Evolutionary conservation across 2,329 filamentous ascomycete genomes (phyloP).

Genomic region (Kalmusia sp.): DNA sequence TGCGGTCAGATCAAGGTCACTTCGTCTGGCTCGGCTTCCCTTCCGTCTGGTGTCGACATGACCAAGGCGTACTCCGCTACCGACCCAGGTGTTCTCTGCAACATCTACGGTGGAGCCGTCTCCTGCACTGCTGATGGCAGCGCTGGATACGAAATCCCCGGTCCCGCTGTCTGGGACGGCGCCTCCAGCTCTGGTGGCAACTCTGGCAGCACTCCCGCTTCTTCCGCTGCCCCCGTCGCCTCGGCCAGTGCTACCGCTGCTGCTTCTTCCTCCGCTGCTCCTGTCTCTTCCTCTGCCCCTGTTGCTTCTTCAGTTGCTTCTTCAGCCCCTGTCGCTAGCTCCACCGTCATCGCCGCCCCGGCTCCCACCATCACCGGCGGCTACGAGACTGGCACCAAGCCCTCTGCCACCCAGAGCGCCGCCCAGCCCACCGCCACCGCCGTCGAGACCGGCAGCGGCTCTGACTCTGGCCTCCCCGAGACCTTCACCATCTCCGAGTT

Average conservation of each 20-base stretch:
- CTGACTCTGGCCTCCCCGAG: conserved; percentile 29
- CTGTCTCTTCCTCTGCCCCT: conserved; percentile 10
- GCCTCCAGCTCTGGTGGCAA: conserved; percentile 25
- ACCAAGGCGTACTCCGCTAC: conserved; percentile 50
- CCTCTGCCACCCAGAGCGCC: conserved; percentile 1
- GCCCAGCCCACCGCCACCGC: conserved; percentile 20
- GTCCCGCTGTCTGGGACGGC: conserved; percentile 44
- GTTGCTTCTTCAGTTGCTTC: conserved; percentile 15
- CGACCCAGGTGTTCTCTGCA: conserved; percentile 52
- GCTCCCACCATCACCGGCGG: conserved; percentile 2
- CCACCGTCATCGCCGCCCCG: background rate
- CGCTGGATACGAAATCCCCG: conserved; percentile 50
- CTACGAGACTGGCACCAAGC: conserved; percentile 5
- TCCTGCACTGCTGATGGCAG: conserved; percentile 4
- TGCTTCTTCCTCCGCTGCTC: background rate
- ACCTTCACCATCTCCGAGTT: conserved; percentile 38
- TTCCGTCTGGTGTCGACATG: conserved; percentile 55
- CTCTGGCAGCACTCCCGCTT: conserved; percentile 8
- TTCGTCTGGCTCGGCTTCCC: conserved; percentile 36
- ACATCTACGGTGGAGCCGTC: conserved; percentile 46
- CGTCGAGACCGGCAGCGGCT: conserved; percentile 10
- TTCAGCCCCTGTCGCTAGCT: conserved; percentile 12
- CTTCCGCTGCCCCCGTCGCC: conserved; percentile 15
- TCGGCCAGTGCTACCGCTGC: conserved; percentile 8
- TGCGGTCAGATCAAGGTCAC: conserved; percentile 54